A percentile compares a stretch with the other conserved stretches of the same genome.
These are phyloP conservation scores for Auriscalpium orientale DNA, from an alignment of 768 basidiomycete genomes.

Conservation along the genomic window DNA sequence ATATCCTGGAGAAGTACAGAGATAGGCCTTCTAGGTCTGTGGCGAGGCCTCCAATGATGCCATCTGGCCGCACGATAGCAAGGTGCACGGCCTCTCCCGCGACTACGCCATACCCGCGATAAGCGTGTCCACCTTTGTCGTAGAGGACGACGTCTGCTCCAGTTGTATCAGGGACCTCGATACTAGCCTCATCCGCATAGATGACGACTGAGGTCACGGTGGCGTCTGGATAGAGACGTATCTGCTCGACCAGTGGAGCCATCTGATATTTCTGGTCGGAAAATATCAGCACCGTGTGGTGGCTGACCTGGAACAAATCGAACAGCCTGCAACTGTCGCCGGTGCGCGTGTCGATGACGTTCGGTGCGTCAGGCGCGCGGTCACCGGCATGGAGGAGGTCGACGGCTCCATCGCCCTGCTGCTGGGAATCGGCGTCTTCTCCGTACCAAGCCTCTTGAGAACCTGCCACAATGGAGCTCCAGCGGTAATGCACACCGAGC, in stretches of 20 bases:
- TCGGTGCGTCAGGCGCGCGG: conserved; percentile 14
- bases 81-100: not conserved
- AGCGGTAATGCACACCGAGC: conserved; percentile 14
- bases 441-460: not conserved
- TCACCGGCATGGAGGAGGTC: conserved; percentile 9
- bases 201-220: not conserved
- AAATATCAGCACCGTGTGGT: conserved; percentile 12
- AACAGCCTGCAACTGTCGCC: not conserved
- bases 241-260: not conserved
- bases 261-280: not conserved
- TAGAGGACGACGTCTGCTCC: not conserved
- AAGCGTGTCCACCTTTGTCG: conserved; percentile 7
- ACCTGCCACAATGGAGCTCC: conserved; percentile 11
- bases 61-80: conserved; percentile 6
- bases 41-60: conserved; percentile 4
- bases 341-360: not conserved
- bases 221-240: not conserved
- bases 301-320: conserved; percentile 8
- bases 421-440: not conserved
- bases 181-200: not conserved
- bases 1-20: not conserved
- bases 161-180: not conserved
- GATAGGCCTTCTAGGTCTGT: not conserved
- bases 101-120: conserved; percentile 1
- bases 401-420: not conserved